Evolutionary conservation across 306 rosid genomes (phyloP).

Genomic region (Glycine latifolia): DNA sequence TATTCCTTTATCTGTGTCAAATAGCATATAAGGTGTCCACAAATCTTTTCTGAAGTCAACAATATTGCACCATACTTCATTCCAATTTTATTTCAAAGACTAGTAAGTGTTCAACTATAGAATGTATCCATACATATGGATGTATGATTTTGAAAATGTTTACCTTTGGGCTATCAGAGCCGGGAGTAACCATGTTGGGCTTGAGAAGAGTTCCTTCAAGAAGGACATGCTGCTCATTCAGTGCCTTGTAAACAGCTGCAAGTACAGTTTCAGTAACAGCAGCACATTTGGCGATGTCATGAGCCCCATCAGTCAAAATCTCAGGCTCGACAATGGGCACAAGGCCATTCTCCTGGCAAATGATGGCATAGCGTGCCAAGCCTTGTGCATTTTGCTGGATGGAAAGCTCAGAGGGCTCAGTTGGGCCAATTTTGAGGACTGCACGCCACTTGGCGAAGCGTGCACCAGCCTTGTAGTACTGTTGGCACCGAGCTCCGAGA

Average conservation of each 20-base stretch:
- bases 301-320: slow-evolving; percentile 82
- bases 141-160: background rate
- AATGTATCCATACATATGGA: no score
- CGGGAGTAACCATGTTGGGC: slow-evolving; percentile 95
- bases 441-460: slow-evolving; percentile 95
- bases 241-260: slow-evolving; percentile 87
- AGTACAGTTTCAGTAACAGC: slow-evolving; percentile 82
- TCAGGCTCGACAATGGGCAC: slow-evolving; percentile 97
- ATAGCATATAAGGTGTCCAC: no score
- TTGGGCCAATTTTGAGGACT: slow-evolving; percentile 80
- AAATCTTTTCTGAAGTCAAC: background rate
- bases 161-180: slow-evolving; percentile 89
- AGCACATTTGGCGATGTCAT: slow-evolving; percentile 77
- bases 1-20: no score
- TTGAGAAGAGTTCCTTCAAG: slow-evolving; percentile 94
- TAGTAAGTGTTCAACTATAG: no score
- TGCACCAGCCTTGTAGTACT: slow-evolving; percentile 89
- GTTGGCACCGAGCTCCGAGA: slow-evolving; percentile 77
- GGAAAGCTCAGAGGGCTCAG: slow-evolving; percentile 78
- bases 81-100: background rate
- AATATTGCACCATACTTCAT: background rate
- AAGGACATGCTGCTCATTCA: slow-evolving; percentile 89
- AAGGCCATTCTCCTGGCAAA: slow-evolving; percentile 92
- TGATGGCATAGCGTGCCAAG: slow-evolving; percentile 90
- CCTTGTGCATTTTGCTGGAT: slow-evolving; percentile 93